Percentiles rank a stretch among this genome's conserved stretches.
Conservation (phyloP, 2,329 filamentous ascomycete species). For the Penicillium sp. region DNA sequence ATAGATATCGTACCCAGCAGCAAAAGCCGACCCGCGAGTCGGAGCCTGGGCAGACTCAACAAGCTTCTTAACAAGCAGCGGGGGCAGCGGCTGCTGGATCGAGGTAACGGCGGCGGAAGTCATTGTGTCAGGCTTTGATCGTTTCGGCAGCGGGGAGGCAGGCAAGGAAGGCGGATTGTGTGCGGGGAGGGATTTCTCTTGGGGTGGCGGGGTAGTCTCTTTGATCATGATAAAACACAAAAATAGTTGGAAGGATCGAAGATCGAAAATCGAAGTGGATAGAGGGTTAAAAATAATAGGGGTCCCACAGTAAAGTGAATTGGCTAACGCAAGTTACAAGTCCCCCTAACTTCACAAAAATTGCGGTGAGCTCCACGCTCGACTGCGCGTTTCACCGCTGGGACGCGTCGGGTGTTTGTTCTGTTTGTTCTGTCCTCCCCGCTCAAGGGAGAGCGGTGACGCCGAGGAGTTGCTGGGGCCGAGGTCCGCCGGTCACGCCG, state of each 20-base stretch:
- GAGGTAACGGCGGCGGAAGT: constrained; percentile 37
- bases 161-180: constrained; percentile 60
- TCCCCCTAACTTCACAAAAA: constrained; percentile 12
- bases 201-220: constrained; percentile 42
- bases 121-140: constrained; percentile 62
- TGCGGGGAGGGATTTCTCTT: constrained; percentile 19
- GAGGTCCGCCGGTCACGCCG: constrained; percentile 6
- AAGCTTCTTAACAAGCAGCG: constrained; percentile 85
- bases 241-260: neutral
- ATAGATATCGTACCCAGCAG: constrained; percentile 94
- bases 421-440: constrained; percentile 18
- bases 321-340: constrained; percentile 2
- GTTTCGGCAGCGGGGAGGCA: constrained; percentile 75
- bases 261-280: neutral
- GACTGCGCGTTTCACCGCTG: constrained; percentile 22
- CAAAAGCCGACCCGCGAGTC: constrained; percentile 82
- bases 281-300: neutral
- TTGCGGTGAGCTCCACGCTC: constrained; percentile 27
- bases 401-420: constrained; percentile 24
- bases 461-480: constrained; percentile 15
- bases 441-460: constrained; percentile 1
- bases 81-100: constrained; percentile 51
- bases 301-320: neutral
- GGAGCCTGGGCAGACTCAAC: constrained; percentile 75
- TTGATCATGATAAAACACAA: constrained; percentile 42